phyloP scores from a whole-genome alignment of 1,139 yeast species.

The Saccharomyces hybrid region DNA sequence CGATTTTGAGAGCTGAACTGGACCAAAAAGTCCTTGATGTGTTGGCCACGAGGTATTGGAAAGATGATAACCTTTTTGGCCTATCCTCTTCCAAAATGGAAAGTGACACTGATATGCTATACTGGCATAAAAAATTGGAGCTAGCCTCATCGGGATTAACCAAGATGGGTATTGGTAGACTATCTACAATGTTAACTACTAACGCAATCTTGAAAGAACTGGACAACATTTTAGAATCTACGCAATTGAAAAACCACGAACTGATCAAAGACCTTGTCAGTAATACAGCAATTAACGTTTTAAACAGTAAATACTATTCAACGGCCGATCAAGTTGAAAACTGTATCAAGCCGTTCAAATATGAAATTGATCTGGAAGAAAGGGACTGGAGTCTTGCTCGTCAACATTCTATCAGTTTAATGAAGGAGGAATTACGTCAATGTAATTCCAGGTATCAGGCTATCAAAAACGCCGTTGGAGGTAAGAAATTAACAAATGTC shows the following conservation, averaged over 20 bases:
- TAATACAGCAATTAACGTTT: constrained; percentile 77
- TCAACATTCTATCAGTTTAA: constrained; percentile 63
- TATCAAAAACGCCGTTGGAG: constrained; percentile 71
- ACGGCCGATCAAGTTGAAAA: constrained; percentile 98
- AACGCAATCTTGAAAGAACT: constrained; percentile 73
- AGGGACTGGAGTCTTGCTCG: constrained; percentile 84
- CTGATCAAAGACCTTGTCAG: constrained; percentile 72
- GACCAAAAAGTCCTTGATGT: constrained; percentile 85
- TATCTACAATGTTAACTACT: constrained; percentile 76
- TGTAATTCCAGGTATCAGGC: constrained; percentile 58
- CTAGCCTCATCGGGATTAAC: constrained; percentile 76
- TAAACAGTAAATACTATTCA: constrained; percentile 71
- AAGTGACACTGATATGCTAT: constrained; percentile 51
- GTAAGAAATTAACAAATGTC: constrained; percentile 74
- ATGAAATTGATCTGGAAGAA: constrained; percentile 92
- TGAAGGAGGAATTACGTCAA: constrained; percentile 80
- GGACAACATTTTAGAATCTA: constrained; percentile 49
- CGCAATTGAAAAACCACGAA: constrained; percentile 77
- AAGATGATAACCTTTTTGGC: constrained; percentile 37
- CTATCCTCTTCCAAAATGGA: constrained; percentile 18
- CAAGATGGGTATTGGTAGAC: constrained; percentile 85
- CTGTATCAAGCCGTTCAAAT: constrained; percentile 94
- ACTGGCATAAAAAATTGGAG: constrained; percentile 86
- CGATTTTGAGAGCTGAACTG: constrained; percentile 70
- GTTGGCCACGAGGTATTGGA: constrained; percentile 90